Conservation (phyloP, 352 stramenopile species). For the Blastocystis sp. region DNA sequence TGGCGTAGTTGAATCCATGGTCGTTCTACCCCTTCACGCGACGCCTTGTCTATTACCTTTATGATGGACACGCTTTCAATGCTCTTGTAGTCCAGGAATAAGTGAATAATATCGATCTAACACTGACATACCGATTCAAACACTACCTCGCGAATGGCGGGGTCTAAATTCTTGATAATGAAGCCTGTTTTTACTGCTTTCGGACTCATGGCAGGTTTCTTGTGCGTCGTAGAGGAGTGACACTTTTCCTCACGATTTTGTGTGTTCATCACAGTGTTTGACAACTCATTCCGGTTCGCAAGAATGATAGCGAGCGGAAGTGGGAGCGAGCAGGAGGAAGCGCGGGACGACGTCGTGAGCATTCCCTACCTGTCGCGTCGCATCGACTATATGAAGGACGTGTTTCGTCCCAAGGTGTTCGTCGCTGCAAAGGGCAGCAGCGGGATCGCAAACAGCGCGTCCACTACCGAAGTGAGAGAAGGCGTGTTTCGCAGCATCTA, state of each 20-base stretch:
- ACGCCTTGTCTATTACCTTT: not conserved
- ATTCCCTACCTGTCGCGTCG: not conserved
- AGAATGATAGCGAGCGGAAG: too few species aligned
- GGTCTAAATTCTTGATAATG: constrained; percentile 39
- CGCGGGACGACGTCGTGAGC: not conserved
- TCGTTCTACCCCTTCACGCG: not conserved
- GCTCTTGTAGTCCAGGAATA: not conserved
- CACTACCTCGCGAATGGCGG: not conserved
- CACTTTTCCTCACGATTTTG: too few species aligned
- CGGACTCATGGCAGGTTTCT: too few species aligned
- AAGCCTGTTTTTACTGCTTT: not conserved
- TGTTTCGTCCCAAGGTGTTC: constrained; percentile 63
- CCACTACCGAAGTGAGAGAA: not conserved
- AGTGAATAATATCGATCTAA: constrained; percentile 4
- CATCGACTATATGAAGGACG: constrained; percentile 48
- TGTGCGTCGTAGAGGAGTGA: not conserved
- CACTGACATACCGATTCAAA: not conserved
- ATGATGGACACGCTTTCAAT: not conserved
- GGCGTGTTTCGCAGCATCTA: constrained; percentile 32
- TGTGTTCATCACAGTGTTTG: too few species aligned
- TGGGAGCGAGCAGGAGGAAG: not conserved
- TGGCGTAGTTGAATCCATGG: not conserved
- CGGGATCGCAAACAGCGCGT: not conserved
- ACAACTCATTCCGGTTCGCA: too few species aligned
- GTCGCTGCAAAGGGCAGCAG: constrained; percentile 4